Evolutionary conservation across 257 asterid genomes (phyloP), one percentile per base, ranked within the genome.

Genomic region (Echites panduratus): DNA sequence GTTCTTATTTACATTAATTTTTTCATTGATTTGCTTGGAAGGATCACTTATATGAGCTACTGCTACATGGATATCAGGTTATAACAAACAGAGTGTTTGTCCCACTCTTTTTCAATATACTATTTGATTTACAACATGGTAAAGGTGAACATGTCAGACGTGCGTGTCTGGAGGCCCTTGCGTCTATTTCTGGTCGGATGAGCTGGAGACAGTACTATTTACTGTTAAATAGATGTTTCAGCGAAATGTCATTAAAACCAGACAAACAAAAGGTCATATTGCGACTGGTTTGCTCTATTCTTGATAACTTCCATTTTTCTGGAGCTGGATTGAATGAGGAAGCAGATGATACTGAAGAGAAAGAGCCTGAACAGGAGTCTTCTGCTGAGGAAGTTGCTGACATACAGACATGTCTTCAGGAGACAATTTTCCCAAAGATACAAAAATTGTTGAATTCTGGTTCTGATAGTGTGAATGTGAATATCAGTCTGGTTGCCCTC

Each of bases 61-160:
- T 72, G 61, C 64, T 61, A 12, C 48, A 17, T 41, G 20, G 20
- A 63, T 71, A 62, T 73, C 84, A 93, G 98, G 88, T 75, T 77
- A 74, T 94, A 82, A 84, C 92, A 76, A 82, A 83, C 57, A 81
- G 84, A 81, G 97, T 94, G 38, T 82, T 91, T 77, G 82, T 90
- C 71, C 98, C 98, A 24, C 85, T 94, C 50, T 85, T 94, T 74
- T 91, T 89, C 78, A 88, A 83, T 80, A 87, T 91, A 88, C 79
- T 94, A 69, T 88, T 86, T 76, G 89, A 83, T 44, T 80, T 85
- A 27, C 90, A 87, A 82, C 81, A 81, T 75, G 97, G 99, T 56
- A 94, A 91, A 79, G 97, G 89, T 70, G 99, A 94, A 79, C 87
- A 94, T 83, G 84, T 91, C 68, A 87, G 88, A 82, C 83, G 85